Base-by-base conservation (phyloP, 2,329 filamentous ascomycete genomes). In the Penicillium aurantiogriseum region DNA sequence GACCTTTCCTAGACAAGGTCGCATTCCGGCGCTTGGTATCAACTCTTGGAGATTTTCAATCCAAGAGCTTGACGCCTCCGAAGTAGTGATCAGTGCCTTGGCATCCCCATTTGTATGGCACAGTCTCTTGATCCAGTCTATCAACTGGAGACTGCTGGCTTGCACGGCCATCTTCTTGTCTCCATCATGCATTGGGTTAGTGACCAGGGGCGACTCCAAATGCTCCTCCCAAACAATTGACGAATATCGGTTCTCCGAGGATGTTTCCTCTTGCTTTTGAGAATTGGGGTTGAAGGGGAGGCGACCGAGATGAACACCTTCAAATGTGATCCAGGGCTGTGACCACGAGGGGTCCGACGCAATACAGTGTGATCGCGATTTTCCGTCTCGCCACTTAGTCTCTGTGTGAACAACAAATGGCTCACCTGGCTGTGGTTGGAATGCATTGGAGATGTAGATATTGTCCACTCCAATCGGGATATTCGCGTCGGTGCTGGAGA, bases 391-490 rank as follows among this genome's bases (percentile, higher is more conserved):
- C 51, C 55, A 63, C 49, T 60, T 53, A 3, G 51, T 63, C 46
- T 62, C 59, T 1, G 61, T 63, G 23, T 62, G 61, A 3, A 66
- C 58, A 5, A 54, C 57, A n/a, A 63, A 65, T 5, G 33, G 47
- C 15, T 66, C 61, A 9, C 64, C 64, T 21, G 56, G 4, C 33
- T 61, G 42, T 1, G 55, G 58, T 13, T 57, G 51, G 58, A 67
- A 61, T 2, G 13, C 38, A 6, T 57, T 53, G 5, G 63, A 59
- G 10, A 67, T 61, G 19, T 60, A 64, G 21, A 61, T 54, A 9
- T 63, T 59, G 11, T 66, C 63, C 2, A 67, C 62, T 2, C 54
- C 63, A 4, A 67, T 50, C 1, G 63, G 64, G 13, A 67, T 65
- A 23, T 63, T 60, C 4, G 64, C 62, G 6, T 61, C 50, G 17